Evolutionary conservation across 345 rosid genomes (phyloP), one percentile per base, ranked within the genome.

Genomic region (Boechera retrofracta): DNA sequence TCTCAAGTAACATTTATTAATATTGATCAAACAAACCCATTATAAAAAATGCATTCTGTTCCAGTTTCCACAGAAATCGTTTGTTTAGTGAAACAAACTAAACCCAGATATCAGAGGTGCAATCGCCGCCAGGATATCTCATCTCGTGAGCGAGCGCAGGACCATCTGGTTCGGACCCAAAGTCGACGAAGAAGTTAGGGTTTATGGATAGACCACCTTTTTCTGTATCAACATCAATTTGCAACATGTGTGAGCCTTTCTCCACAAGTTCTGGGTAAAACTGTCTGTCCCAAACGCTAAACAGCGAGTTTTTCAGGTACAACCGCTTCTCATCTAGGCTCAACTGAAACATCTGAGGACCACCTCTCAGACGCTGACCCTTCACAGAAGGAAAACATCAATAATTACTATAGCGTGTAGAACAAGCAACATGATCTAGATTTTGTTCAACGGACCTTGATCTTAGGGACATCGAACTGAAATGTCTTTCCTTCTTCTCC

Each of bases 41-140:
- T 13, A 29, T 13, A 2, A 36, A 3, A 7, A 6, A 32, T 4
- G 6, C 8, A 1, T 32, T 57, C 5, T 26, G 49, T 39, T 61
- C 47, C 31, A 36, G 4, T 12, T 62, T 44, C 52, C 26, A 44
- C 13, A 28, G 7, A 42, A 15, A 13, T n/a, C 16, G 13, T 15
- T 28, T 28, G 38, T 64, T 44, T 44, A 28, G 6, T 9, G 13
- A n/a, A 29, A 12, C 2, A 26, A 28, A 32, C 55, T 66, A 71
- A 21, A 58, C 78, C 98, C 97, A 93, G 18, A 93, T 93, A 71
- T 91, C 97, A 0, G 96, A 89, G 51, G 97, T 93, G 85, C 96
- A 93, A 73, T 91, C 97, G 6, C 95, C 97, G 15, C 97, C 98
- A 0, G 93, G 97, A 60, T 91, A 93, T 80, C 98, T 87, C 96